A percentile compares a stretch with the other conserved stretches of the same genome.
Conservation (phyloP, 2,329 filamentous ascomycete species). For the Aureobasidium leucospermi region DNA sequence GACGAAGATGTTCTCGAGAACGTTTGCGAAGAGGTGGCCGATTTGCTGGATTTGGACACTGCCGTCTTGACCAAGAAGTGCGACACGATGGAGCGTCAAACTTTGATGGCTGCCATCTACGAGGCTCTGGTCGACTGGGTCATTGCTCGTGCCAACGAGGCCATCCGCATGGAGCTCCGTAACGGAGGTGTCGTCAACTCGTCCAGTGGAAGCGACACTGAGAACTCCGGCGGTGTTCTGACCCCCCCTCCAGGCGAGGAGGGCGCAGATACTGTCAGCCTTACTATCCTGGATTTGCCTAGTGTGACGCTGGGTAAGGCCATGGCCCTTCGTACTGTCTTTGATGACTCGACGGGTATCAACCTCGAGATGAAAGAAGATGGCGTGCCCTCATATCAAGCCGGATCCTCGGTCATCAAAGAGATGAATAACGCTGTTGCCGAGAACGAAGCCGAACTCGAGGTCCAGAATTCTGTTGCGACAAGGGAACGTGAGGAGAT, state of each 20-base stretch:
- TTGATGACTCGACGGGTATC: slow-evolving; percentile 87
- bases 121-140: slow-evolving; percentile 95
- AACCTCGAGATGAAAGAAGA: slow-evolving; percentile 97
- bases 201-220: slow-evolving; percentile 52
- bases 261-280: slow-evolving; percentile 73
- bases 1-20: slow-evolving; percentile 80
- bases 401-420: slow-evolving; percentile 73
- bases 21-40: slow-evolving; percentile 83
- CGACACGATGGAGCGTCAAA: slow-evolving; percentile 74
- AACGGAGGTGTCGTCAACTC: slow-evolving; percentile 59
- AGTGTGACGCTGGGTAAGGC: slow-evolving; percentile 76
- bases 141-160: slow-evolving; percentile 76
- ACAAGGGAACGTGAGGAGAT: slow-evolving; percentile 69
- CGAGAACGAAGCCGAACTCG: slow-evolving; percentile 70
- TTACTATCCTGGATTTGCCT: slow-evolving; percentile 83
- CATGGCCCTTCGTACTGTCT: slow-evolving; percentile 79
- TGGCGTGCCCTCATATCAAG: slow-evolving; percentile 66
- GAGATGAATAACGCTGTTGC: slow-evolving; percentile 80
- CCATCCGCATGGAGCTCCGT: slow-evolving; percentile 70
- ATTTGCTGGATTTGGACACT: slow-evolving; percentile 77
- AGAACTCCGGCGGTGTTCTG: slow-evolving; percentile 40
- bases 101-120: slow-evolving; percentile 79
- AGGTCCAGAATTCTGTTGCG: slow-evolving; percentile 59
- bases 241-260: slow-evolving; percentile 66
- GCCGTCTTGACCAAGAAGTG: slow-evolving; percentile 72